Conservation (phyloP, 1,284 basidiomycete species). For the Sporisorium sorghi region DNA sequence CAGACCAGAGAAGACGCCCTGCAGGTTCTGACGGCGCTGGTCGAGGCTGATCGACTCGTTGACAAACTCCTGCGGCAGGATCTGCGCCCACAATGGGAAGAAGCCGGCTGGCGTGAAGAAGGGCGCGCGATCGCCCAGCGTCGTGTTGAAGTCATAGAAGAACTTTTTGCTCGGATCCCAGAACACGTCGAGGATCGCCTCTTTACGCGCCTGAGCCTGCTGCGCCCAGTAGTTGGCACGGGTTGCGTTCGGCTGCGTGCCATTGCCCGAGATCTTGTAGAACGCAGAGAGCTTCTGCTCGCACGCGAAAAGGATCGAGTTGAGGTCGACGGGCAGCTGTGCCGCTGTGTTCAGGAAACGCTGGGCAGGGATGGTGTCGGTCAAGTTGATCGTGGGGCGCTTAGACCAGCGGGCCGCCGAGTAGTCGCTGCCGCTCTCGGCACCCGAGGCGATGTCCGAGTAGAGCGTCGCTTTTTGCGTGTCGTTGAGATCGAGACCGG, state of each 20-base stretch:
- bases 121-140: conserved; percentile 43
- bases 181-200: conserved; percentile 83
- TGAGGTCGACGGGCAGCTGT: conserved; percentile 82
- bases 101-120: conserved; percentile 80
- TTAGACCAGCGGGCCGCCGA: conserved; percentile 72
- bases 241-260: conserved; percentile 55
- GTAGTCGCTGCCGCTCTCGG: conserved; percentile 77
- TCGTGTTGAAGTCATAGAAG: conserved; percentile 81
- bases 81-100: conserved; percentile 87
- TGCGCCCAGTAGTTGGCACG: conserved; percentile 74
- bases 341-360: conserved; percentile 79
- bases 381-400: conserved; percentile 71
- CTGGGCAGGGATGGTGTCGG: conserved; percentile 74
- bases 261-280: conserved; percentile 73
- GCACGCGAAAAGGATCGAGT: conserved; percentile 78
- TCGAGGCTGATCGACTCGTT: conserved; percentile 71
- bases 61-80: conserved; percentile 80
- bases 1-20: conserved; percentile 80
- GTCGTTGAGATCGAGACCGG: conserved; percentile 72
- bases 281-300: conserved; percentile 70
- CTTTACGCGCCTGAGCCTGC: conserved; percentile 75
- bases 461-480: conserved; percentile 78
- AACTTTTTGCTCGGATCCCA: conserved; percentile 85
- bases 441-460: conserved; percentile 85
- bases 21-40: conserved; percentile 41